Evolutionary conservation across 2,329 filamentous ascomycete genomes (phyloP).

Genomic region (Hymenoscyphus salicellus): DNA sequence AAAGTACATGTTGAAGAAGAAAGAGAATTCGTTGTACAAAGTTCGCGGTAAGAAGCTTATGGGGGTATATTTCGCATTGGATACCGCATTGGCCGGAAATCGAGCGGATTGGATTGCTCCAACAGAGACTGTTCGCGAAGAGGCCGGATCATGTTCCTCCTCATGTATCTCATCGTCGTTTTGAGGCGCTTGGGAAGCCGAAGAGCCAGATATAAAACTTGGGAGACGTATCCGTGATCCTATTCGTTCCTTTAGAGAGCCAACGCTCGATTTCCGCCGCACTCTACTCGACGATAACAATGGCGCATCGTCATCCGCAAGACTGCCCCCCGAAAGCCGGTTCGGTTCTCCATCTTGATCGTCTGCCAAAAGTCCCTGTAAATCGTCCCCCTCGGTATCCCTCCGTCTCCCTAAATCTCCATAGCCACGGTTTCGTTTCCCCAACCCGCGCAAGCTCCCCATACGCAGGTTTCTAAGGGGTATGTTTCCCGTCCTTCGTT

Average conservation of each 20-base stretch:
- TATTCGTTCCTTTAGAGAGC: constrained; percentile 44
- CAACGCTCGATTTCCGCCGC: constrained; percentile 37
- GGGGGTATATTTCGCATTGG: constrained; percentile 96
- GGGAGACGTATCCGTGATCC: constrained; percentile 61
- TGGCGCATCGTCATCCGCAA: constrained; percentile 70
- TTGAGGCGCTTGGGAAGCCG: constrained; percentile 14
- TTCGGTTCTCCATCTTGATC: constrained; percentile 48
- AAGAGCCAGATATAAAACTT: constrained; percentile 57
- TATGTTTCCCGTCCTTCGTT: constrained; percentile 47
- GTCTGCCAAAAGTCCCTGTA: constrained; percentile 64
- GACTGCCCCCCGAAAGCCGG: constrained; percentile 59
- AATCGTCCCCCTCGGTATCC: constrained; percentile 62
- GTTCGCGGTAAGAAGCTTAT: constrained; percentile 92
- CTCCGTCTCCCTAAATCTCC: constrained; percentile 58
- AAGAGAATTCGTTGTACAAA: constrained; percentile 97
- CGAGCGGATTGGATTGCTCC: constrained; percentile 69
- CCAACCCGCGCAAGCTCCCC: constrained; percentile 57
- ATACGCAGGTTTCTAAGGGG: constrained; percentile 69
- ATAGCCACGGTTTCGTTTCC: constrained; percentile 51
- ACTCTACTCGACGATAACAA: constrained; percentile 51
- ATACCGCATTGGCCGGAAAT: constrained; percentile 87
- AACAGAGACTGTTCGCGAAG: constrained; percentile 72
- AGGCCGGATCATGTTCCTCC: constrained; percentile 60
- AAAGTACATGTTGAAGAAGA: constrained; percentile 99
- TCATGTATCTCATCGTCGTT: constrained; percentile 44